Evolutionary conservation across 306 rosid genomes (phyloP), one percentile per base, ranked within the genome.

Genomic region (Heteromeles arbutifolia): DNA sequence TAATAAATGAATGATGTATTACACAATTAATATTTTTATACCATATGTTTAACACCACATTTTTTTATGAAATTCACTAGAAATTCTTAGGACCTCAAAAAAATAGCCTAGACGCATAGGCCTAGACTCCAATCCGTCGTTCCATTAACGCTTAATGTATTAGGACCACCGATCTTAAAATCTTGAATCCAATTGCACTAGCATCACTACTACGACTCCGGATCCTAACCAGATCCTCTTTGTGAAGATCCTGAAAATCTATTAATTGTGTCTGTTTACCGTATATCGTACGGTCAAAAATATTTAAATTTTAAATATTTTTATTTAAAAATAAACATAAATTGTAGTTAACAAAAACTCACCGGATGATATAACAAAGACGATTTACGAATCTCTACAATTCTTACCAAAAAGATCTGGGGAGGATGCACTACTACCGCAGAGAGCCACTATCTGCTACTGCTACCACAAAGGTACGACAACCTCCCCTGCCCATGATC

Each of bases 361-460:
- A 37, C 0, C 2, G 0, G 2, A 37, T 7, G 1, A 37, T 37
- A 37, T 7, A 37, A 37, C 2, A 0, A 0, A 7, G 0, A 37
- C 9, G 0, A 37, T 37, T 37, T 37, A 7, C 0, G 0, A 34
- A 34, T 6, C 0, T 0, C 7, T 0, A 1, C 0, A 3, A 37
- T 37, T 37, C 41, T 6, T 2, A 6, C 0, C 7, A 32, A 32
- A 32, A 32, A 1, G 41, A 37, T 37, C 41, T 2, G 41, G 8
- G 7, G 2, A 7, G 8, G 2, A 37, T 37, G 41, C 1, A 0
- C 3, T 41, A 9, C 21, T 2, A 0, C 54, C 4, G 54, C 54
- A 48, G 54, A 17, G 54, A 57, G 15, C 28, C 62, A 22, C 62
- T n/a, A 12, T 50, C 54, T 50, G 7, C 21, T 2, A 15, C 54